Evolutionary conservation across 1,139 yeast genomes (phyloP), one percentile per base, ranked within the genome.

Genomic region (Yamadazyma conglobata): DNA sequence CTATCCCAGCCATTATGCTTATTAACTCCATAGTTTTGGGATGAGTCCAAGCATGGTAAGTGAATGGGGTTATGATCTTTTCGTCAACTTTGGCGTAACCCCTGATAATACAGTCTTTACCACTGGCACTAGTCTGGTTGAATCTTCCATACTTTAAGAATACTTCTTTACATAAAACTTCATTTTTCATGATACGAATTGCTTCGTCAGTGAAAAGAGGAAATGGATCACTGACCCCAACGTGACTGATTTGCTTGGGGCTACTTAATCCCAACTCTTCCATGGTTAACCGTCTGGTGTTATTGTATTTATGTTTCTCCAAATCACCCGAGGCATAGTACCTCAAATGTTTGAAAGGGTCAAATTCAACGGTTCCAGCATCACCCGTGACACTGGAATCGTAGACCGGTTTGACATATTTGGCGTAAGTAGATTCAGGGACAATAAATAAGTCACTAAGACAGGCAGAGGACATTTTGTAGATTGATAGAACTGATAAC

Each of bases 131-230:
- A 27, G 50, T 50, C 38, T 50, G 50, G 19, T 61, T 56, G 33
- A 51, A 47, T 37, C 76, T 56, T 11, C 72, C 77, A 48, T 62
- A 63, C 37, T 63, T 56, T 37, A 57, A 43, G 34, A 74, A 70
- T 2, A 59, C 51, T 24, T 73, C 73, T 38, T 64, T 64, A 21
- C 55, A 44, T 39, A 73, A 58, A 18, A 70, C 48, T 47, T 74
- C 79, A 37, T 61, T 64, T 50, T 70, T 68, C 80, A 75, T 74
- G 24, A 75, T 66, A 15, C 60, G 61, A 31, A 73, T 56, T 1
- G 80, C 80, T 40, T 74, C 79, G 22, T 70, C 70, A 1, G 79
- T 73, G 48, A 75, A 75, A 19, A 75, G 56, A 3, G 77, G 77
- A 50, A 75, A 75, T 1, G 80, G 79, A 33, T 72, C 76, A 33